phyloP scores from a whole-genome alignment of 169 alveolate species.

The Cryptosporidium sp. region DNA sequence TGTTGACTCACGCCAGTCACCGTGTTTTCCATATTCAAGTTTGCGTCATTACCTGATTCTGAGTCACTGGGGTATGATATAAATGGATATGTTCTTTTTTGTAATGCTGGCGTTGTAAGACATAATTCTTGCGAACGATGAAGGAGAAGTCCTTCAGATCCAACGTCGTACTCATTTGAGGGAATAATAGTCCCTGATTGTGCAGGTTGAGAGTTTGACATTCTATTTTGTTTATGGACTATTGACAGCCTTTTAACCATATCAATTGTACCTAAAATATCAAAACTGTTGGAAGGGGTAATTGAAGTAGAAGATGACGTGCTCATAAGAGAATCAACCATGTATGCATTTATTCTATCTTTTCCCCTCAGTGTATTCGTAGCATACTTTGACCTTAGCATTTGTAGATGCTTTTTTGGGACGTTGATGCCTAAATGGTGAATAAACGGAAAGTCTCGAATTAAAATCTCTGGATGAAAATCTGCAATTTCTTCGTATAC shows the following conservation, averaged over 20 bases:
- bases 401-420: slow-evolving; percentile 60
- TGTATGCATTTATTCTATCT: slow-evolving; percentile 63
- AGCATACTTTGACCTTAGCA: slow-evolving; percentile 57
- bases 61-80: neutral
- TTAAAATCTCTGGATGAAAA: slow-evolving; percentile 84
- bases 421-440: slow-evolving; percentile 60
- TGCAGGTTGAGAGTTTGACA: slow-evolving; percentile 70
- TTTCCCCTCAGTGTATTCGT: slow-evolving; percentile 31
- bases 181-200: neutral
- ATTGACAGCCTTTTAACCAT: slow-evolving; percentile 66
- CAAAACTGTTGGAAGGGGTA: slow-evolving; percentile 72
- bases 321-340: slow-evolving; percentile 46
- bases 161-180: neutral
- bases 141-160: neutral
- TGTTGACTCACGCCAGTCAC: neutral
- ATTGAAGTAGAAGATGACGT: slow-evolving; percentile 50
- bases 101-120: slow-evolving; percentile 40
- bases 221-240: slow-evolving; percentile 60
- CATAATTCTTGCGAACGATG: slow-evolving; percentile 24
- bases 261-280: slow-evolving; percentile 50
- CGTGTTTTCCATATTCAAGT: neutral
- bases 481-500: slow-evolving; percentile 87
- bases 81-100: slow-evolving; percentile 17
- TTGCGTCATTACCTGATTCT: neutral
- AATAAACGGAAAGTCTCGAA: slow-evolving; percentile 74